Conservation (phyloP, 441 rosid genomes). For the Melastoma candidum region DNA sequence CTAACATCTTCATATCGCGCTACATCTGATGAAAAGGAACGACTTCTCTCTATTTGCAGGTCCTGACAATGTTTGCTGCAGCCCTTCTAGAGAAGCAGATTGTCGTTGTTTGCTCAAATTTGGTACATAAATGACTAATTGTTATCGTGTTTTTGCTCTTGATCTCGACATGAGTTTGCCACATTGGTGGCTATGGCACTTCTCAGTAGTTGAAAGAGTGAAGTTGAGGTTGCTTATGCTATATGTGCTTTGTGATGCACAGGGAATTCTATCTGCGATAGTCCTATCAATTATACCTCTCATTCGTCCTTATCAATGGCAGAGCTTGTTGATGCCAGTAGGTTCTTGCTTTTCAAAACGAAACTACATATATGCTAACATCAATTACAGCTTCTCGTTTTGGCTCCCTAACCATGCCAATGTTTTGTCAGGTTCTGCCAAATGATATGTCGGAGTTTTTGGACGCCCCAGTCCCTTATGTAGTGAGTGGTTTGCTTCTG, state of each 20-base stretch:
- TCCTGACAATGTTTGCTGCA: conserved; percentile 69
- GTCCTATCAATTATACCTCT: conserved; percentile 73
- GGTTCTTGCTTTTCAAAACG: conserved; percentile 2
- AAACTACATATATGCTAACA: background rate
- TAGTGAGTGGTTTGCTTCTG: conserved; percentile 34
- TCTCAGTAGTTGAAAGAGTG: too few relatives aligned
- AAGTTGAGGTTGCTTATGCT: background rate
- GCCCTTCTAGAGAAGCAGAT: conserved; percentile 93
- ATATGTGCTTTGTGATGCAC: conserved; percentile 14
- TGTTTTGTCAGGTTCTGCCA: conserved; percentile 52
- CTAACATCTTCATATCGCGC: background rate
- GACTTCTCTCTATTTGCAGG: conserved; percentile 35
- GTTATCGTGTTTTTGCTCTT: background rate
- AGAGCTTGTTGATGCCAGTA: conserved; percentile 96
- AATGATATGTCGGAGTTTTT: conserved; percentile 70
- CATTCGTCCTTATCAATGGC: conserved; percentile 95
- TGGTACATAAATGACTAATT: conserved; percentile 38
- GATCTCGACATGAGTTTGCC: too few relatives aligned
- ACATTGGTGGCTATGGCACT: too few relatives aligned
- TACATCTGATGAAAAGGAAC: background rate
- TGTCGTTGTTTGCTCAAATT: conserved; percentile 79
- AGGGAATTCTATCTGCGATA: conserved; percentile 87
- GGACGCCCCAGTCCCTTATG: conserved; percentile 77
- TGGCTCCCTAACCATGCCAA: conserved; percentile 15
- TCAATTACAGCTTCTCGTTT: background rate